Percentiles rank a stretch among this genome's conserved stretches.
Evolutionary conservation across 1,284 basidiomycete species (phyloP).

Genomic region (Leccinum angustisporum): DNA sequence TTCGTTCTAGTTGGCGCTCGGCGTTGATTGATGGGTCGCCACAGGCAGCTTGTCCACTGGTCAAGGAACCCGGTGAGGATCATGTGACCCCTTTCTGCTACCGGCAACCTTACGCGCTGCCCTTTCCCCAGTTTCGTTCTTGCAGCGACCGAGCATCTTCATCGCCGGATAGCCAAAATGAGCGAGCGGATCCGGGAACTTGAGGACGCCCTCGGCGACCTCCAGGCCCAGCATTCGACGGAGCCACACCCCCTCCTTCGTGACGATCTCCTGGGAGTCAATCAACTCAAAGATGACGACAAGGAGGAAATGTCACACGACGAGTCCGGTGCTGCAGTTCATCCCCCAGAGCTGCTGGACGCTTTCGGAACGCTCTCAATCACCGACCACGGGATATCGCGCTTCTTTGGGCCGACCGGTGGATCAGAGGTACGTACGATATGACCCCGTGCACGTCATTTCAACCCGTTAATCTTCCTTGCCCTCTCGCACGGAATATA

Average conservation of each 20-base stretch:
- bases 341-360: conserved; percentile 45
- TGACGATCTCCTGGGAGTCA: conserved; percentile 49
- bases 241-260: conserved; percentile 65
- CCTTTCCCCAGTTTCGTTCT: conserved; percentile 54
- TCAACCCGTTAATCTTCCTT: not conserved
- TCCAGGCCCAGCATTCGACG: conserved; percentile 51
- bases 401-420: conserved; percentile 65
- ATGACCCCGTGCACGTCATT: conserved; percentile 1
- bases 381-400: conserved; percentile 55
- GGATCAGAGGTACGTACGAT: conserved; percentile 53
- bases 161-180: conserved; percentile 60
- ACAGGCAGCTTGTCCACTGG: conserved; percentile 61
- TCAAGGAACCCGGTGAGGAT: conserved; percentile 55
- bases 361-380: conserved; percentile 64
- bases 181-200: conserved; percentile 62
- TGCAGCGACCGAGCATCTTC: conserved; percentile 72
- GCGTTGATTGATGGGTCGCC: conserved; percentile 2
- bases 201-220: conserved; percentile 58
- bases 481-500: conserved; percentile 6
- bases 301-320: conserved; percentile 12
- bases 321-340: conserved; percentile 23
- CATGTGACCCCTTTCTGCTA: not conserved
- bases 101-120: conserved; percentile 3
- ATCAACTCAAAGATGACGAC: conserved; percentile 37
- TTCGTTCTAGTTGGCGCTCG: not conserved